A percentile compares a stretch with the other conserved stretches of the same genome.
These are phyloP conservation scores for Talaromyces sp. DNA, from an alignment of 2,329 filamentous ascomycete genomes.

Conservation along the genomic window DNA sequence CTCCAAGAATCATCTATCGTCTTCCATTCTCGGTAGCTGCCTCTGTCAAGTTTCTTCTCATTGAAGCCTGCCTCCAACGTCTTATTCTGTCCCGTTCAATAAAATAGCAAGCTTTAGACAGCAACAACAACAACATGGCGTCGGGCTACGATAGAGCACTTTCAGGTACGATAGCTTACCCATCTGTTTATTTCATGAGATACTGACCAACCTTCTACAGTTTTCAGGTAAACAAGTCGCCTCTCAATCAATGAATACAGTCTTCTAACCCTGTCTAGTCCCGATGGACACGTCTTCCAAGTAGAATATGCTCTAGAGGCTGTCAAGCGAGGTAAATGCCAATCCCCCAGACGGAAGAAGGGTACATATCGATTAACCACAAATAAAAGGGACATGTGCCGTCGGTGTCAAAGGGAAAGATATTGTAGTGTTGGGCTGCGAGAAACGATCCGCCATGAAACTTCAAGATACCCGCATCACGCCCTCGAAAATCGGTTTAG, in stretches of 20 bases:
- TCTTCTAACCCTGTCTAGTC: conserved; percentile 60
- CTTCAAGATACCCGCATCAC: conserved; percentile 98
- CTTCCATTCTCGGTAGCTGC: neutral
- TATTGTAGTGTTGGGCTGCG: conserved; percentile 93
- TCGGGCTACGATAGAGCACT: conserved; percentile 99
- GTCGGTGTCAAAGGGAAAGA: conserved; percentile 94
- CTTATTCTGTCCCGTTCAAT: no score
- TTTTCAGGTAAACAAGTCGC: conserved; percentile 65
- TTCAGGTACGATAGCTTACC: conserved; percentile 65
- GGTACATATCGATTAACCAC: neutral
- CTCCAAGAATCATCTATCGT: neutral
- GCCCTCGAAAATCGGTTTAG: conserved; percentile 93
- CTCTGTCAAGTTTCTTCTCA: neutral
- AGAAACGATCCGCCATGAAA: conserved; percentile 99
- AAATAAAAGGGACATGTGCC: conserved; percentile 77
- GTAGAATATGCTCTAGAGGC: conserved; percentile 99
- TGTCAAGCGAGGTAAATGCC: conserved; percentile 78
- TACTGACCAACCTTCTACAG: conserved; percentile 51
- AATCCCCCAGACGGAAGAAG: neutral
- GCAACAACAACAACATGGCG: conserved; percentile 56
- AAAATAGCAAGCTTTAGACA: neutral
- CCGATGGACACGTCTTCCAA: conserved; percentile 98
- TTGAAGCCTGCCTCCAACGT: neutral
- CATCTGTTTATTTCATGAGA: conserved; percentile 15
- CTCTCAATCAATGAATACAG: neutral